These are phyloP conservation scores for Cajanus cajan DNA, from an alignment of 306 rosid genomes.

Conservation along the genomic window DNA sequence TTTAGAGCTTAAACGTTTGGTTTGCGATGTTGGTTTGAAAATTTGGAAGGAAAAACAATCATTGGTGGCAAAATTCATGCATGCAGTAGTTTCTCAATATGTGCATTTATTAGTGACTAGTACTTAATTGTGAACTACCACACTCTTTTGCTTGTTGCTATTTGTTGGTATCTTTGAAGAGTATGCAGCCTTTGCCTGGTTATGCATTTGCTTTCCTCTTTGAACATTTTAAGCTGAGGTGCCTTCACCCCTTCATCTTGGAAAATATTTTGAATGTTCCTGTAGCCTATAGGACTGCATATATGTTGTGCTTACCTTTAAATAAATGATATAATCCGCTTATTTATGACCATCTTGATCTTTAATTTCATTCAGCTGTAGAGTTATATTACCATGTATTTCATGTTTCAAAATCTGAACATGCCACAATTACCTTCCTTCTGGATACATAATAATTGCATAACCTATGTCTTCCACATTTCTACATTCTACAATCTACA, in stretches of 20 bases:
- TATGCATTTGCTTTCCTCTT: slow-evolving; percentile 6
- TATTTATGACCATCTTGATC: neutral
- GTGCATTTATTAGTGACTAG: neutral
- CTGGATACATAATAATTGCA: neutral
- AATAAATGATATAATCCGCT: neutral
- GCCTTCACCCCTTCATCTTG: neutral
- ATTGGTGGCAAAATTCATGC: slow-evolving; percentile 40
- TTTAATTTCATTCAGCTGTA: neutral
- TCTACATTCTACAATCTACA: neutral
- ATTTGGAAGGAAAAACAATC: slow-evolving; percentile 18
- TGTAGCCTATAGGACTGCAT: neutral
- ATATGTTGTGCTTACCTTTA: neutral
- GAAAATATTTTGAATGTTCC: neutral
- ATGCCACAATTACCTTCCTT: neutral
- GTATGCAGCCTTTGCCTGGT: neutral
- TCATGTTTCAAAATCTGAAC: neutral
- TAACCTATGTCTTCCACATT: neutral
- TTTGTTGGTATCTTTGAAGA: neutral
- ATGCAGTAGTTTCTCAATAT: slow-evolving; percentile 30
- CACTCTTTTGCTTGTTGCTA: neutral
- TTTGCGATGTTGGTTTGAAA: slow-evolving; percentile 4
- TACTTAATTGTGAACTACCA: neutral
- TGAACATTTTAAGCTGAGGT: neutral
- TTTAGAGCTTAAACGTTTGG: slow-evolving; percentile 8
- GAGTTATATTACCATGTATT: neutral